Evolutionary conservation across 306 rosid species (phyloP), one percentile per base, ranked within the genome.

Genomic region (Fagus crenata): DNA sequence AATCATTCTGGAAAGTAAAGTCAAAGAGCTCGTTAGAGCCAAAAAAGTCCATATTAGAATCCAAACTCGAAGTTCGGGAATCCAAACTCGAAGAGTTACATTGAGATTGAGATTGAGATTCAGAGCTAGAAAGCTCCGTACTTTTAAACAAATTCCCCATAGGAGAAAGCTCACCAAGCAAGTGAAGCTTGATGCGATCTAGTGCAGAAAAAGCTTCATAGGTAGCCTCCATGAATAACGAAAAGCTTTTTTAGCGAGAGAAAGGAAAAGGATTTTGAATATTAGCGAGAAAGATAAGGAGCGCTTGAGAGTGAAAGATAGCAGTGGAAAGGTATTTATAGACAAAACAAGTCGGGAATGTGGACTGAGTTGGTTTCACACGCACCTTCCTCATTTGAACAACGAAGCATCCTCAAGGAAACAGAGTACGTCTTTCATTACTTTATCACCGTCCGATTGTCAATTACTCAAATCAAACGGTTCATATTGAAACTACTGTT

Each of bases 101-200:
- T 22, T 22, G 28, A 22, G 28, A 22, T 22, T 22, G 28, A 22
- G 91, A 79, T 42, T 63, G 80, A 42, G 89, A 79, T 22, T 56
- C 28, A 6, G 78, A 74, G 15, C 31, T 31, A 1, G 67, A 76
- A 14, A 49, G 43, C 14, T 76, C 78, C 5, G 75, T 22, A 65
- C 51, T 60, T 0, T 69, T 3, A 15, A 74, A 7, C 33, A 18
- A 73, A 53, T 40, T 73, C 4, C 9, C 61, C n/a, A 85, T 18
- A 0, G 98, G 98, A 28, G 98, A 90, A 31, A 84, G 59, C 39
- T 91, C 93, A 9, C 96, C 97, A 0, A 93, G 73, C 46, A 93
- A 92, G 76, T 90, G 91, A 40, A 86, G 75, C 77, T 91, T 91
- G 80, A 93, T 89, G 71, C 33, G 70, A 2, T 81, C 67, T 1